Evolutionary conservation across 1,139 yeast genomes (phyloP).

Genomic region (Wickerhamomyces sp.): DNA sequence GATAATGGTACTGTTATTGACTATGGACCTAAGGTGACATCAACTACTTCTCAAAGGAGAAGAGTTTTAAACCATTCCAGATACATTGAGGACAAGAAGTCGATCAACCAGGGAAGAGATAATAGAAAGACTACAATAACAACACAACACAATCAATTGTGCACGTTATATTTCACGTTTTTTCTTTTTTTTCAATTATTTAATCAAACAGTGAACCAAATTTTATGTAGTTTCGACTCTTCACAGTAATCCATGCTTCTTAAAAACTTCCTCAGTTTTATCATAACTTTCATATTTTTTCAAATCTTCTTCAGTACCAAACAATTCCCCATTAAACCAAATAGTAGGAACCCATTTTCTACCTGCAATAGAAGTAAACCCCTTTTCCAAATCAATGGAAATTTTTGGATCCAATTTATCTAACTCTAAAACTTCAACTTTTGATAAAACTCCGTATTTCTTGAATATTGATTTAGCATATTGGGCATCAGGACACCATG

Average conservation of each 20-base stretch:
- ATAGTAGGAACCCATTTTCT: slow-evolving; percentile 71
- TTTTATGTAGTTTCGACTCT: not conserved
- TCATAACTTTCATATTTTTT: slow-evolving; percentile 40
- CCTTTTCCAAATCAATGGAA: slow-evolving; percentile 52
- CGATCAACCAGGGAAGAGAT: slow-evolving; percentile 21
- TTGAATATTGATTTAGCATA: slow-evolving; percentile 54
- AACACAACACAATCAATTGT: too few relatives aligned
- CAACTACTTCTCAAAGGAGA: slow-evolving; percentile 22
- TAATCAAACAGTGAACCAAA: too few relatives aligned
- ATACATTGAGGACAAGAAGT: slow-evolving; percentile 23
- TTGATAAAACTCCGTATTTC: slow-evolving; percentile 42
- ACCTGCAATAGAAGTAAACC: slow-evolving; percentile 56
- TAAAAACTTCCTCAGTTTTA: slow-evolving; percentile 38
- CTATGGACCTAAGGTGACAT: slow-evolving; percentile 13
- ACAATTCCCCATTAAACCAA: slow-evolving; percentile 56
- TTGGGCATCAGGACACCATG: slow-evolving; percentile 78
- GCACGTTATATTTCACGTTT: too few relatives aligned
- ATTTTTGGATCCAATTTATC: slow-evolving; percentile 50
- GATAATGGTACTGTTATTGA: slow-evolving; percentile 24
- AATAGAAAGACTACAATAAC: not conserved
- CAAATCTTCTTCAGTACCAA: slow-evolving; percentile 55
- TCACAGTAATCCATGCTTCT: slow-evolving; percentile 35
- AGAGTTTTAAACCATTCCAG: slow-evolving; percentile 20
- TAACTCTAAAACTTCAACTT: slow-evolving; percentile 53
- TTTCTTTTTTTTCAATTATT: too few relatives aligned